Base-by-base conservation (phyloP, 768 basidiomycete species). In the Pisolithus tinctorius region DNA sequence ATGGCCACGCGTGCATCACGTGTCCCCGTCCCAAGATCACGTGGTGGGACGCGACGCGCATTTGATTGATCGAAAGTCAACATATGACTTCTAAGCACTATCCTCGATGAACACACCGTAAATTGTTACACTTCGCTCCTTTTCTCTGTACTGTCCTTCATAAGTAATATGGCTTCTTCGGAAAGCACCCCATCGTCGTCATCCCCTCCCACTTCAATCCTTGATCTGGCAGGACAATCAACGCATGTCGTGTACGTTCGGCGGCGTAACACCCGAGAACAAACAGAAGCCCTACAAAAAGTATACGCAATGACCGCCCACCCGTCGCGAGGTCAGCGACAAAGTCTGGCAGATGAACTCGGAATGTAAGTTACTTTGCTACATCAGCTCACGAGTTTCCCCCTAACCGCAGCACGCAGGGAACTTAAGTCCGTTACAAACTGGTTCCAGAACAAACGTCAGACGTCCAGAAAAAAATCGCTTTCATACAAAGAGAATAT, bases 401-500 rank as follows among this genome's bases (percentile, higher is more conserved):
- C 38, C 10, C 53, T 58, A 44, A 66, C 52, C n/a, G 17, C 23
- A 45, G 20, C 9, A 30, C 37, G 41, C 27, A 84, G 82, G 82
- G 82, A 83, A 62, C 72, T 77, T 27, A 83, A 81, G 58, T 82
- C 82, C 1, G 81, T 84, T 48, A 84, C 84, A 10, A 84, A 87
- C 46, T 89, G 87, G 87, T 88, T 88, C 63, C 87, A 89, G 65
- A 88, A 89, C 67, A 86, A 79, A 67, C 83, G 86, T 17, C 84
- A 88, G 58, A 83, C 64, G 16, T 58, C 57, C 10, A 58, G 59
- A 48, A 63, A 45, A 45, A 67, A 60, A 51, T 59, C 57, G 0
- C 53, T 29, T 40, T 43, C 55, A 4, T 55, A 40, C 38, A 60
- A 49, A 31, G 67, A 68, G 48, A 69, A 67, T 50, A 37, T 52